Conservation (phyloP, 805 yeast genomes). For the Zygotorulaspora florentina region DNA sequence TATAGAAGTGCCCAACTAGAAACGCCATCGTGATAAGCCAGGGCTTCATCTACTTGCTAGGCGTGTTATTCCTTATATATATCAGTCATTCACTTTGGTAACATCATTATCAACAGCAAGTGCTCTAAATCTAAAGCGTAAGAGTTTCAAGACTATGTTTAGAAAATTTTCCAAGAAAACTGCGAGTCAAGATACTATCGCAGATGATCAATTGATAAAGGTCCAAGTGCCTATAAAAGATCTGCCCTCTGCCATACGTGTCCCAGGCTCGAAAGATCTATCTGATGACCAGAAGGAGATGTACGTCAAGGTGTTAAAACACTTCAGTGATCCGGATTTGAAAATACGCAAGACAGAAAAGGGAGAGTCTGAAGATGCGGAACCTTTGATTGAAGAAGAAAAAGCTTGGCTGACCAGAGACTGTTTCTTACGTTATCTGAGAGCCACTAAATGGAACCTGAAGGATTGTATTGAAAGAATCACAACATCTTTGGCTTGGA, state of each 20-base stretch:
- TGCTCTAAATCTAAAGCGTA: too few relatives aligned
- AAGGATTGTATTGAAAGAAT: slow-evolving; percentile 70
- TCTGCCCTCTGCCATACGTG: slow-evolving; percentile 48
- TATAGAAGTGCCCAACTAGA: too few relatives aligned
- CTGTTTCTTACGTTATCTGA: slow-evolving; percentile 80
- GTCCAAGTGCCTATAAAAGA: slow-evolving; percentile 49
- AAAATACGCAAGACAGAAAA: slow-evolving; percentile 49
- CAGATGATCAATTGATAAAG: slow-evolving; percentile 31
- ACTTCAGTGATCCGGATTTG: slow-evolving; percentile 56
- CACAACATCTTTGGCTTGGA: slow-evolving; percentile 79
- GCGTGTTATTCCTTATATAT: too few relatives aligned
- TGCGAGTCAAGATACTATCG: slow-evolving; percentile 17
- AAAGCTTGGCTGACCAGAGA: slow-evolving; percentile 92
- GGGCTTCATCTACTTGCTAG: too few relatives aligned
- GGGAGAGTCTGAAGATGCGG: slow-evolving; percentile 27
- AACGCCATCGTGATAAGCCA: too few relatives aligned
- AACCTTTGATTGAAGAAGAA: slow-evolving; percentile 45
- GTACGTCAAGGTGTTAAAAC: slow-evolving; percentile 57
- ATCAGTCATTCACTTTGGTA: too few relatives aligned
- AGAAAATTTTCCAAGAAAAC: slow-evolving; percentile 26
- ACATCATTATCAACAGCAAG: too few relatives aligned
- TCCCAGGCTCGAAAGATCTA: slow-evolving; percentile 48
- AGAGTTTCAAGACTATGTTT: slow-evolving; percentile 17
- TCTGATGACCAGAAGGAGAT: slow-evolving; percentile 52
- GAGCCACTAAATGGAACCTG: slow-evolving; percentile 90